Conservation (phyloP, 805 yeast genomes). For the Kockiozyma suomiensis region DNA sequence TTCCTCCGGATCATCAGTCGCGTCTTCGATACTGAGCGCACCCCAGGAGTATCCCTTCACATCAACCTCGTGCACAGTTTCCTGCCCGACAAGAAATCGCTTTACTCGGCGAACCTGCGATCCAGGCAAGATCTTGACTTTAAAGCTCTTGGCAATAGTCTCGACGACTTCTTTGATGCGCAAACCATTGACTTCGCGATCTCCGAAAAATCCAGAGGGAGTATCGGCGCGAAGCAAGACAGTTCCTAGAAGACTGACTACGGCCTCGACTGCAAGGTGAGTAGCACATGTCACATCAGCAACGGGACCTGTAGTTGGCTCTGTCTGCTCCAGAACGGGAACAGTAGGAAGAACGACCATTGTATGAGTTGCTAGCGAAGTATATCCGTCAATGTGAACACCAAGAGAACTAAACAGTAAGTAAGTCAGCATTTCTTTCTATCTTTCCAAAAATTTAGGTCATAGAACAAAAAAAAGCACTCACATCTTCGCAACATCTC, state of each 20-base stretch:
- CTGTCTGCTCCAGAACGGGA: conserved; percentile 52
- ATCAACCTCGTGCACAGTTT: conserved; percentile 88
- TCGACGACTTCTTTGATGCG: conserved; percentile 77
- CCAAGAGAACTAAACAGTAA: conserved; percentile 57
- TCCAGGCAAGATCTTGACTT: conserved; percentile 88
- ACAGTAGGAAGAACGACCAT: conserved; percentile 63
- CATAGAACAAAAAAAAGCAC: neutral
- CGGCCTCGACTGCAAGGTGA: conserved; percentile 85
- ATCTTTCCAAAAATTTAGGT: too few species aligned
- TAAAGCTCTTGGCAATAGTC: conserved; percentile 78
- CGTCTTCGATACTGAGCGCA: conserved; percentile 29
- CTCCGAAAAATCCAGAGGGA: conserved; percentile 19
- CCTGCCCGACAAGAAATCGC: conserved; percentile 92
- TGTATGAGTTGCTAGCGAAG: conserved; percentile 84
- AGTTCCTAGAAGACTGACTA: conserved; percentile 61
- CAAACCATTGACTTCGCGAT: conserved; percentile 60
- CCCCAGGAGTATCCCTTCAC: conserved; percentile 76
- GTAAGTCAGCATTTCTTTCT: too few species aligned
- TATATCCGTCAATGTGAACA: conserved; percentile 93
- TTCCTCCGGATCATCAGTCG: conserved; percentile 33
- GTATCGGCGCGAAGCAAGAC: conserved; percentile 13
- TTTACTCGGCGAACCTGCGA: conserved; percentile 88
- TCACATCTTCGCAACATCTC: conserved; percentile 78
- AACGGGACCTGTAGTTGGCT: conserved; percentile 76
- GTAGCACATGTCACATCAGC: conserved; percentile 92